Evolutionary conservation across 1,139 yeast genomes (phyloP), one percentile per base, ranked within the genome.

Genomic region (Geotrichum europaeum): DNA sequence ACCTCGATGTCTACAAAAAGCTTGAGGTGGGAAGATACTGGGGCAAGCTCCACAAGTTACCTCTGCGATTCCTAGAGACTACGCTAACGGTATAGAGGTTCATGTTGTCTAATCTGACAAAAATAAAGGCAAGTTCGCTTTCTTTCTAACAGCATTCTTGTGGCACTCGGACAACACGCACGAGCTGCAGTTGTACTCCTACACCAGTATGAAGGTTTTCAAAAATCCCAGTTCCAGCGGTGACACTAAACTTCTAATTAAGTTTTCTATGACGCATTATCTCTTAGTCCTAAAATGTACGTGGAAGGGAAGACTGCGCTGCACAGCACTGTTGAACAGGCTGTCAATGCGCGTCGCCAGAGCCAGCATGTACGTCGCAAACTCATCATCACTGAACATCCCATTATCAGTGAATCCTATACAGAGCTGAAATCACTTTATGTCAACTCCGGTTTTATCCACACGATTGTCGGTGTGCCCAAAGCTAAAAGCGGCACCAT

Each of bases 1-100:
- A 81, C 62, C 85, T 87, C 66, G 79, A 84, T 63, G 80, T 81
- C 57, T 75, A 76, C 40, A 73, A 82, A 63, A 84, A 81, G 70
- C 77, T 75, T 61, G 79, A 77, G 60, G 68, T 80, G 52, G 83
- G 82, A 50, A 68, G 74, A 28, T 79, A 78, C 68, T 78, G 69
- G 68, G 83, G 83, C n/a, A 75, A 77, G 61, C 78, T 79, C 51
- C 28, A 52, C 32, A 32, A 18, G 20, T 83, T 9, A 30, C 9
- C 12, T 4, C 12, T 25, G 28, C 28, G 28, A 3, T 25, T 25
- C 28, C 28, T 25, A 25, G 28, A 25, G 28, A 25, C 5, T 5
- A 25, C 36, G 7, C 36, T 32, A 13, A 32, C 15, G 7, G 36
- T 7, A 4, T 10, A 10, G 15, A 32, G 12, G 3, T 32, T 32